Percentiles rank a stretch among this genome's conserved stretches.
phyloP scores from a whole-genome alignment of 805 yeast genomes.

The Isabelozyma rhagii region DNA sequence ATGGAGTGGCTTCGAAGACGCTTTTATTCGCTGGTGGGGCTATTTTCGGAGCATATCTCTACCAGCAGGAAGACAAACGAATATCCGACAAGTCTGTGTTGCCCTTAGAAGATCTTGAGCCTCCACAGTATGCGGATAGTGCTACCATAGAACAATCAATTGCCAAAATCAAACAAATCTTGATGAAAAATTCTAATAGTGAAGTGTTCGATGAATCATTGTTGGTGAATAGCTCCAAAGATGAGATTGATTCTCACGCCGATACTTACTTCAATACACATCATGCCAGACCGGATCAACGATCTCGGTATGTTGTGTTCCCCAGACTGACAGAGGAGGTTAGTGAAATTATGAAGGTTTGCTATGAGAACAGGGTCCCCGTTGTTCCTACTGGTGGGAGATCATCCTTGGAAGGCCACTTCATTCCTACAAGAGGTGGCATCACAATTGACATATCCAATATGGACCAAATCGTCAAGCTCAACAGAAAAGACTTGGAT shows the following conservation, averaged over 20 bases:
- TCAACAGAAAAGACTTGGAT: slow-evolving; percentile 67
- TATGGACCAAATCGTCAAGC: slow-evolving; percentile 54
- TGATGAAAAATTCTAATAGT: slow-evolving; percentile 7
- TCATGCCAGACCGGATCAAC: slow-evolving; percentile 24
- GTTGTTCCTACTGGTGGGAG: slow-evolving; percentile 80
- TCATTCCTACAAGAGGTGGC: slow-evolving; percentile 65
- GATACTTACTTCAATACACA: slow-evolving; percentile 35
- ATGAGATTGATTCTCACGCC: slow-evolving; percentile 22
- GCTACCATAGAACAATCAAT: slow-evolving; percentile 19
- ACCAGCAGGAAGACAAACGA: not conserved
- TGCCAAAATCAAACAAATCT: slow-evolving; percentile 13
- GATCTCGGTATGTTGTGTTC: slow-evolving; percentile 47
- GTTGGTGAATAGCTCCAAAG: slow-evolving; percentile 18
- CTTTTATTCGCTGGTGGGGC: not conserved
- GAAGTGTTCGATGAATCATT: slow-evolving; percentile 14
- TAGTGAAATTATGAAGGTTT: slow-evolving; percentile 56
- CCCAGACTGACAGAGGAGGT: slow-evolving; percentile 69
- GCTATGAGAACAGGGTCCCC: slow-evolving; percentile 61
- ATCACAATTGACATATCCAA: slow-evolving; percentile 57
- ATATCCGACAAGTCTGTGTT: slow-evolving; percentile 10
- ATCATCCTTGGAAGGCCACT: slow-evolving; percentile 81
- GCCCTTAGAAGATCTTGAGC: slow-evolving; percentile 8
- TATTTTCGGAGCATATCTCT: not conserved
- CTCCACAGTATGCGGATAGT: slow-evolving; percentile 22
- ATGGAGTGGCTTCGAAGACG: not conserved